Evolutionary conservation across 345 rosid genomes (phyloP).

Genomic region (Dipteronia sinensis): DNA sequence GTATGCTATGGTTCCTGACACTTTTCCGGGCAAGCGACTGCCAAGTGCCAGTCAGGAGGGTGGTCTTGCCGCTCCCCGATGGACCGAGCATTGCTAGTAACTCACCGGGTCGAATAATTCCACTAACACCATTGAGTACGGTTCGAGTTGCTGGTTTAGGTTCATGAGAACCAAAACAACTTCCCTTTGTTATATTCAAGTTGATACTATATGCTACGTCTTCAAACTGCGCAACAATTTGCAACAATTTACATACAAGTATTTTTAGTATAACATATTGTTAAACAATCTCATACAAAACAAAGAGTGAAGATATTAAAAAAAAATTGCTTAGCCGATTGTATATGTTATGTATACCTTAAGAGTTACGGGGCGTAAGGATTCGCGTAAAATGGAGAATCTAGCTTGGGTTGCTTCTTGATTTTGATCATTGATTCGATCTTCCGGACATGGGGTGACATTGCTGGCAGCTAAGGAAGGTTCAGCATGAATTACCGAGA

Average conservation of each 20-base stretch:
- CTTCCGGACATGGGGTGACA: slow-evolving; percentile 42
- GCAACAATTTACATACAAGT: background rate
- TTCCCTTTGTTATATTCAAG: slow-evolving; percentile 31
- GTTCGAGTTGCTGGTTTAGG: slow-evolving; percentile 51
- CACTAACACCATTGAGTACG: slow-evolving; percentile 75
- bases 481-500: slow-evolving; percentile 46
- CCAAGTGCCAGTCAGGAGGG: slow-evolving; percentile 81
- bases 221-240: slow-evolving; percentile 57
- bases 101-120: slow-evolving; percentile 85
- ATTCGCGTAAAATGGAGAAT: slow-evolving; percentile 53
- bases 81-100: slow-evolving; percentile 94
- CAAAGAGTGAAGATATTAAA: no score
- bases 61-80: slow-evolving; percentile 93
- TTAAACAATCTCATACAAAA: no score
- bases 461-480: slow-evolving; percentile 45
- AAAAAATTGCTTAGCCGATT: background rate
- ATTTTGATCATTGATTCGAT: slow-evolving; percentile 17
- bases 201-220: slow-evolving; percentile 60
- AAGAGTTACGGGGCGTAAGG: slow-evolving; percentile 65
- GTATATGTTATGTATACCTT: slow-evolving; percentile 41
- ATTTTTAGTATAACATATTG: background rate
- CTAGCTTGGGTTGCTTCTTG: slow-evolving; percentile 32
- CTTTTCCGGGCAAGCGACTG: slow-evolving; percentile 71
- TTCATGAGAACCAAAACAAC: slow-evolving; percentile 39
- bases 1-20: slow-evolving; percentile 67